A percentile compares a stretch with the other conserved stretches of the same genome.
Evolutionary conservation across 2,329 filamentous ascomycete species (phyloP).

Genomic region (Colletotrichum sp.): DNA sequence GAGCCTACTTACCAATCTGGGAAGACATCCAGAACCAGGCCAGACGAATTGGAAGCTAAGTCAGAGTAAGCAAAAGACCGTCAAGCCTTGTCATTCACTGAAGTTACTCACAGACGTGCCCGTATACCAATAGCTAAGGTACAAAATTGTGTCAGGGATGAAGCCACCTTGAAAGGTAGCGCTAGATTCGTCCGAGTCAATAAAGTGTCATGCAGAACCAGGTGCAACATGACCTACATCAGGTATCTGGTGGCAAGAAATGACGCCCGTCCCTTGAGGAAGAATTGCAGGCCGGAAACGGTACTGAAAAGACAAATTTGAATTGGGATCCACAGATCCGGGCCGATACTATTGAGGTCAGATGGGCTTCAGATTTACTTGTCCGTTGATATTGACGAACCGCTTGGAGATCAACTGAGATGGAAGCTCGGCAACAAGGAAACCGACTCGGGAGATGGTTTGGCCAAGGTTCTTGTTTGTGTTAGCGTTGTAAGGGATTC

Average conservation of each 20-base stretch:
- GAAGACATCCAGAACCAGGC: constrained; percentile 69
- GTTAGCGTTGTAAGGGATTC: neutral
- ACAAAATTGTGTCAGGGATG: constrained; percentile 33
- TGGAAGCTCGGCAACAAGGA: constrained; percentile 63
- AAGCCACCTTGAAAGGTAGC: constrained; percentile 47
- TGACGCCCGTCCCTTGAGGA: constrained; percentile 39
- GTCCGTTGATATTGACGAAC: neutral
- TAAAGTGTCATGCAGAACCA: fast-evolving
- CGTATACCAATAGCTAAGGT: constrained; percentile 72
- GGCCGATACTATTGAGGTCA: constrained; percentile 24
- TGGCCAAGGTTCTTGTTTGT: constrained; percentile 53
- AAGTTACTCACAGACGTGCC: constrained; percentile 45
- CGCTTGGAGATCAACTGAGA: constrained; percentile 66
- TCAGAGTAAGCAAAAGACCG: neutral
- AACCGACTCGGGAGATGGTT: constrained; percentile 58
- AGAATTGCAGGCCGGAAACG: constrained; percentile 25
- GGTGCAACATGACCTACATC: constrained; percentile 32
- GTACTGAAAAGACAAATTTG: constrained; percentile 24
- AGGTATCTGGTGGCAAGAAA: constrained; percentile 45
- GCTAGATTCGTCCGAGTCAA: neutral
- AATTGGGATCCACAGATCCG: constrained; percentile 35
- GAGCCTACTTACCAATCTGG: constrained; percentile 26
- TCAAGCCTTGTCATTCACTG: fast-evolving
- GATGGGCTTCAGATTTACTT: neutral
- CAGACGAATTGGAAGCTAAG: constrained; percentile 65